Evolutionary conservation across 106 monocot genomes (phyloP).

Genomic region (Chionographis japonica): DNA sequence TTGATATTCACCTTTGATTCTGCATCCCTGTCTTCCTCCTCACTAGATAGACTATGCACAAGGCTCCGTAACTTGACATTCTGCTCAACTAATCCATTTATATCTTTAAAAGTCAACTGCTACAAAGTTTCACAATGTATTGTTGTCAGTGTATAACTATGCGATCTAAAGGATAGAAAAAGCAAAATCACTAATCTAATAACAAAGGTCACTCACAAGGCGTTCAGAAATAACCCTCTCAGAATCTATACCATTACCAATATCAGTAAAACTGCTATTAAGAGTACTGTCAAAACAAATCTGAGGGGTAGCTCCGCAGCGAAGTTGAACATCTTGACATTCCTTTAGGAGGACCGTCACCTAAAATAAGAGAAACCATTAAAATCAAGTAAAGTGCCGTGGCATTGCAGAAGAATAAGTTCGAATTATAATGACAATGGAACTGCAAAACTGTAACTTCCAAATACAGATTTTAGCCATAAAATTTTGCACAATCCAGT

Average conservation of each 20-base stretch:
- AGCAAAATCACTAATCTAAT: background rate
- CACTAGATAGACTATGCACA: constrained; percentile 52
- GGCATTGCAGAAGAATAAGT: too few relatives aligned
- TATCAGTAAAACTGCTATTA: constrained; percentile 12
- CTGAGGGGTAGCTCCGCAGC: constrained; percentile 47
- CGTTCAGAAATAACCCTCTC: constrained; percentile 24
- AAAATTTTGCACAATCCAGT: background rate
- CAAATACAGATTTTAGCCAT: too few relatives aligned
- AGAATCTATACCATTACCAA: constrained; percentile 14
- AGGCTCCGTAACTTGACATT: constrained; percentile 72
- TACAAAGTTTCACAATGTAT: background rate
- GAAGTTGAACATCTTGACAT: constrained; percentile 92
- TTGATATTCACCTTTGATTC: constrained; percentile 57
- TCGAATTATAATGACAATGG: too few relatives aligned
- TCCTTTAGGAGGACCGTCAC: constrained; percentile 92
- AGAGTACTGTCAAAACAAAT: constrained; percentile 12
- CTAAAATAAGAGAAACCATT: constrained; percentile 23
- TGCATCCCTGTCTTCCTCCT: constrained; percentile 43
- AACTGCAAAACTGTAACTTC: too few relatives aligned
- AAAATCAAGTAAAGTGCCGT: too few relatives aligned
- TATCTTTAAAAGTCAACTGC: constrained; percentile 83
- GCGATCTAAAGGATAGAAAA: background rate
- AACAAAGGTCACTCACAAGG: constrained; percentile 36
- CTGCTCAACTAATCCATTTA: constrained; percentile 79
- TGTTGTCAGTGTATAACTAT: background rate